Evolutionary conservation across 2,329 filamentous ascomycete genomes (phyloP).

Genomic region (Elsinoe australis): DNA sequence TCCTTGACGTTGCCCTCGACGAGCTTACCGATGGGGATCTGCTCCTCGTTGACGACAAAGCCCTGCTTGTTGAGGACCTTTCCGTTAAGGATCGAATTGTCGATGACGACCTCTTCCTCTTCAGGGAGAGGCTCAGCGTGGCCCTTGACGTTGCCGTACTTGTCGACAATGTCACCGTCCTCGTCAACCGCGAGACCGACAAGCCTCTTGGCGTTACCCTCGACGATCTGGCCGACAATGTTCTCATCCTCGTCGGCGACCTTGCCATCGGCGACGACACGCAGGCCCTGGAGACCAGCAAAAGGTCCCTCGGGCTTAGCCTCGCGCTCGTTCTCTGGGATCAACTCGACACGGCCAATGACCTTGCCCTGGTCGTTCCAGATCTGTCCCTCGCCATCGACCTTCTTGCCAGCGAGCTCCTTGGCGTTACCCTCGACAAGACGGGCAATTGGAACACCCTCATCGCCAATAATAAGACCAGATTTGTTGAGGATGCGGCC

Average conservation of each 20-base stretch:
- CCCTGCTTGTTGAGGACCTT: constrained; percentile 52
- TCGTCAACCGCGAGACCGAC: constrained; percentile 53
- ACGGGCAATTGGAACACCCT: constrained; percentile 50
- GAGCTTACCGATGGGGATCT: constrained; percentile 49
- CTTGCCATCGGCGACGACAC: constrained; percentile 42
- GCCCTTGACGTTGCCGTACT: constrained; percentile 54
- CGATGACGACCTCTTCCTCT: constrained; percentile 38
- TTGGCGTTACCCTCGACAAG: constrained; percentile 60
- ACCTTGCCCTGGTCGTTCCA: constrained; percentile 66
- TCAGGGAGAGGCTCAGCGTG: constrained; percentile 49
- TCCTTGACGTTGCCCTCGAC: constrained; percentile 51
- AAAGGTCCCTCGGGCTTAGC: constrained; percentile 45
- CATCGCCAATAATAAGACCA: constrained; percentile 44
- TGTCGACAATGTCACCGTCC: constrained; percentile 56
- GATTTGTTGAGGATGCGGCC: constrained; percentile 45
- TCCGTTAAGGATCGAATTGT: constrained; percentile 48
- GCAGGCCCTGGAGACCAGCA: constrained; percentile 42
- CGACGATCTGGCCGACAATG: constrained; percentile 46
- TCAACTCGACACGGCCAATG: constrained; percentile 59
- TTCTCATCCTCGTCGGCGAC: constrained; percentile 45
- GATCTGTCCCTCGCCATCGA: constrained; percentile 63
- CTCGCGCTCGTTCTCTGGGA: constrained; percentile 57
- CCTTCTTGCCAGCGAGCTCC: constrained; percentile 59
- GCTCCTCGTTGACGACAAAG: constrained; percentile 47
- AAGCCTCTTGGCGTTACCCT: constrained; percentile 54